Conservation (phyloP, 2,329 filamentous ascomycete species). For the Phaeosphaeria sp. region DNA sequence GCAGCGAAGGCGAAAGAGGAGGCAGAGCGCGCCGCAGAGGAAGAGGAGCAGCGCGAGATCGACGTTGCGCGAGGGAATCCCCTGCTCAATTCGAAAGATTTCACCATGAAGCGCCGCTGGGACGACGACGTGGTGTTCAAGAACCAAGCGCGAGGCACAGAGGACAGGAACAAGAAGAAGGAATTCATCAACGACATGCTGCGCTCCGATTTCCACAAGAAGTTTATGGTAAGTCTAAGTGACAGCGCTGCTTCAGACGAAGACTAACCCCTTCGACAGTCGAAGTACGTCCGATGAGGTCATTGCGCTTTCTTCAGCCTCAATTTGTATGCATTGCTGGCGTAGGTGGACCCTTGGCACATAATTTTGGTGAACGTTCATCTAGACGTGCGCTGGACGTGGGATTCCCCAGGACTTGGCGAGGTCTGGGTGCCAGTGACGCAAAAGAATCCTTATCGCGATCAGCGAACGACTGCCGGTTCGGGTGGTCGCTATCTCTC, state of each 20-base stretch:
- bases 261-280: conserved; percentile 29
- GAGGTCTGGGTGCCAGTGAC: conserved; percentile 26
- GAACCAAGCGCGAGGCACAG: conserved; percentile 94
- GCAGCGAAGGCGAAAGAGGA: conserved; percentile 85
- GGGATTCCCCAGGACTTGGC: conserved; percentile 35
- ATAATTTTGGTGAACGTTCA: conserved; percentile 15
- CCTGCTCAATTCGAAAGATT: conserved; percentile 84
- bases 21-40: conserved; percentile 77
- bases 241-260: neutral
- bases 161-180: conserved; percentile 89
- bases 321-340: conserved; percentile 27
- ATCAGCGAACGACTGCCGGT: conserved; percentile 36
- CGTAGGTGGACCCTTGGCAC: conserved; percentile 26
- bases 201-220: conserved; percentile 95
- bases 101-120: conserved; percentile 91
- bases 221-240: conserved; percentile 80
- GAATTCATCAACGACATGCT: conserved; percentile 97
- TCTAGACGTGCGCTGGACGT: conserved; percentile 17
- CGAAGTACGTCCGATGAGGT: conserved; percentile 47
- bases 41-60: conserved; percentile 81
- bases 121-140: conserved; percentile 99
- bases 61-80: conserved; percentile 95
- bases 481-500: conserved; percentile 30
- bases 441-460: conserved; percentile 40
- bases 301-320: conserved; percentile 11